Conservation (phyloP, 345 rosid species). For the Heritiera fomes region DNA sequence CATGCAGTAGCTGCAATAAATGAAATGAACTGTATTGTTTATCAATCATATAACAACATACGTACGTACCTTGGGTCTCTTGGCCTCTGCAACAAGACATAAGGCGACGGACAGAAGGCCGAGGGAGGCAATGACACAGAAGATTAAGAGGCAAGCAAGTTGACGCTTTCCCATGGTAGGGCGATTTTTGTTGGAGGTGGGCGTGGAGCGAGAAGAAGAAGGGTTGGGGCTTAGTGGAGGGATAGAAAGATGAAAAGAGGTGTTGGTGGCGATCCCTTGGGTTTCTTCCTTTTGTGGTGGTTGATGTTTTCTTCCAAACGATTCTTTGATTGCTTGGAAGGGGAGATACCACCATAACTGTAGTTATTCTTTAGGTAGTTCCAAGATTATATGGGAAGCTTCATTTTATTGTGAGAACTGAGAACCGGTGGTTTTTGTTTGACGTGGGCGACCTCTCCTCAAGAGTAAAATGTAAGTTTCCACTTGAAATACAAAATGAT, state of each 20-base stretch:
- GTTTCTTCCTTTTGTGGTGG: conserved; percentile 13
- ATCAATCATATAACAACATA: not conserved
- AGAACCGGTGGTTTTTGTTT: too few relatives aligned
- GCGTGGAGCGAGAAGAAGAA: not conserved
- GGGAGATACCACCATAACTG: conserved; percentile 27
- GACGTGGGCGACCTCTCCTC: too few relatives aligned
- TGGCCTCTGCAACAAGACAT: conserved; percentile 64
- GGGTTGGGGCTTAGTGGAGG: conserved; percentile 31
- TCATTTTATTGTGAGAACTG: too few relatives aligned
- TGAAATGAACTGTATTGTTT: not conserved
- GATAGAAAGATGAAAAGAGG: conserved; percentile 11
- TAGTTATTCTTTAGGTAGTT: not conserved
- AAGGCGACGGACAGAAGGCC: conserved; percentile 51
- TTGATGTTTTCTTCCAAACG: conserved; percentile 27
- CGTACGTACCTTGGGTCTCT: conserved; percentile 68
- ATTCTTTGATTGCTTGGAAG: conserved; percentile 38
- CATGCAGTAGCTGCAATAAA: not conserved
- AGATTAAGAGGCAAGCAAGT: conserved; percentile 21
- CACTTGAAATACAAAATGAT: too few relatives aligned
- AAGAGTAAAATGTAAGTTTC: too few relatives aligned
- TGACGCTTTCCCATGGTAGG: conserved; percentile 35
- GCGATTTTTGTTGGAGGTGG: too few relatives aligned
- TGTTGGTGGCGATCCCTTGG: not conserved
- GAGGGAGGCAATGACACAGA: conserved; percentile 37
- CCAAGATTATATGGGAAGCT: conserved; percentile 6